Base-by-base conservation (phyloP, 192 early-diverging fungal species). In the Spinellus fusiger region DNA sequence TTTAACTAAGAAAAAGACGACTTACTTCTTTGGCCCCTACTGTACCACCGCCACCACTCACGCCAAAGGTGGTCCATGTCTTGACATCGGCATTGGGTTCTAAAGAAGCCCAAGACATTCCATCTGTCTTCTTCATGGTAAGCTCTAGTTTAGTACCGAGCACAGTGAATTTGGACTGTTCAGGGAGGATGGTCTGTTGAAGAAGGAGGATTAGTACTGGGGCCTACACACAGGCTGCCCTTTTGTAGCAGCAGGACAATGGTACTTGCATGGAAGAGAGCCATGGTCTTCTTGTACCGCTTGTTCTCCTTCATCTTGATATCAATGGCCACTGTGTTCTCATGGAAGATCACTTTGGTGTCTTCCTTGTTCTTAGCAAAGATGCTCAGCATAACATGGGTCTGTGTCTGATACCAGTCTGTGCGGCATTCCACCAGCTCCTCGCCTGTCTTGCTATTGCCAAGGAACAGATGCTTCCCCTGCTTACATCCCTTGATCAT, bases 401-500 rank as follows among this genome's bases (percentile, higher is more conserved):
- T 79, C 32, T 79, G 91, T 25, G 91, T 94, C 66, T 99, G 95
- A 74, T 98, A 99, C 87, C 87, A 98, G 74, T 99, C 97, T 29
- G 83, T 83, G 26, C 95, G 80, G 65, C 93, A 96, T 22, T 90
- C 76, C 9, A 93, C 87, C 29, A 74, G 53, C 40, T 86, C 78
- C 49, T 81, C 76, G 5, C 27, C 35, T 18, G 57, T 12, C 1
- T 32, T 74, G 33, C 73, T 71, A 37, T 68, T 57, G 6, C 86
- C 88, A 50, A 90, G 85, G 78, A 99, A 99, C 66, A 94, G 75
- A 71, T 99, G 97, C 51, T 85, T 82, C 38, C 93, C 93, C n/a
- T 60, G 78, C 35, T 81, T 87, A 75, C 97, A 99, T 31, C 97
- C 97, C 55, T 80, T 79, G 70, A 99, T 95, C 67, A 88, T 94